Evolutionary conservation across 805 yeast genomes (phyloP), one percentile per base, ranked within the genome.

Genomic region (Candida gorgasii): DNA sequence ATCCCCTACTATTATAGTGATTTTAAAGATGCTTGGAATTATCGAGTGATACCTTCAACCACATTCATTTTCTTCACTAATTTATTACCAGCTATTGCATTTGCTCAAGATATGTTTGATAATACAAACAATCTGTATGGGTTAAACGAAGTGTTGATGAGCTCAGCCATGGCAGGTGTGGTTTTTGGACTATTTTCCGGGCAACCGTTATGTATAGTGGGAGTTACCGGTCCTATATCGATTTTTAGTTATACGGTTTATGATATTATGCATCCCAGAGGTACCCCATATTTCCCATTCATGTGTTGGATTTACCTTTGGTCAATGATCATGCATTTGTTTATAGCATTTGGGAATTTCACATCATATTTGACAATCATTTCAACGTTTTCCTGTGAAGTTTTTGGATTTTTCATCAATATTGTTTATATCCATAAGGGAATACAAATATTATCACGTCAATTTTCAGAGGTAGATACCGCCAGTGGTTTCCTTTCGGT

Each of bases 61-160:
- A 65, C 86, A 1, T 89, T 78, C 59, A 85, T 93, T 11, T 92
- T 85, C 62, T 89, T 93, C 72, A 89, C 96, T 32, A 92, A 93
- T 59, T 59, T 92, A 34, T 70, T 92, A 28, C 98, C 98, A 1
- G 97, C 97, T 0, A 75, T 92, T 31, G 97, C 98, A 0, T 92
- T 92, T 72, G 95, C 97, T 0, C 97, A 89, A 57, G 98, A 92
- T 59, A 86, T 92, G 96, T 90, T 89, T 62, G 96, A 90, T 61
- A 82, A 88, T 47, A 92, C 99, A 0, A 66, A 85, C 37, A 81
- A 86, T 50, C 75, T 90, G 9, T 92, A 89, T 55, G 99, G 99
- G 3, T 85, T 93, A 3, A 93, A 92, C 57, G 99, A 92, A 57
- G 85, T 92, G 2, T 69, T 92, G 17, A 56, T 93, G 57, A 74